phyloP scores from a whole-genome alignment of 257 asterid genomes.

The Solanum gracilifrons region DNA sequence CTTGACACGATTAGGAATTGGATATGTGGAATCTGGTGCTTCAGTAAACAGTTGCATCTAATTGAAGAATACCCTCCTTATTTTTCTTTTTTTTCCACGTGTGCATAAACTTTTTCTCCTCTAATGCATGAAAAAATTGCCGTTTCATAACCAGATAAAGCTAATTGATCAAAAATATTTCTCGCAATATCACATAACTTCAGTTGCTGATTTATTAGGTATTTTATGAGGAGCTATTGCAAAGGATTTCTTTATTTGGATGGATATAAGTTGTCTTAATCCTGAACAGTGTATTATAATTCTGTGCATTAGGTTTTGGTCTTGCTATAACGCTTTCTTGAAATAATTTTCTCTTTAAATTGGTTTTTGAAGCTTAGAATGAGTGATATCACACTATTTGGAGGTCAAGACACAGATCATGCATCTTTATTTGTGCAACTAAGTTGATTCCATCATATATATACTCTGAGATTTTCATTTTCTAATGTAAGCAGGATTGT shows the following conservation, averaged over 20 bases:
- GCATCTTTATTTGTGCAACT: not conserved
- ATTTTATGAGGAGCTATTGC: not conserved
- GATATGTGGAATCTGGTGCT: not conserved
- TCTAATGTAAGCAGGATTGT: constrained; percentile 31
- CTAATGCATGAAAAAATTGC: not conserved
- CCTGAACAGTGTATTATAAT: not conserved
- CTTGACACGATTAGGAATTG: not conserved
- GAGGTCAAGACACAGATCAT: not conserved
- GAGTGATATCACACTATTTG: not conserved
- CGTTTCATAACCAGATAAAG: not conserved
- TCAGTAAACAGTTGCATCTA: not conserved
- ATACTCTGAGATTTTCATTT: constrained; percentile 1
- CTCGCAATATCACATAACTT: not conserved
- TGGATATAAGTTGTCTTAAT: not conserved
- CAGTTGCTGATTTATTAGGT: not conserved
- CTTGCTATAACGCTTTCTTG: not conserved
- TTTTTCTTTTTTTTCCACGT: not conserved
- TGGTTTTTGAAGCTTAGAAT: not conserved
- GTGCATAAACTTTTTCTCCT: not conserved
- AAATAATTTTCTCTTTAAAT: not conserved
- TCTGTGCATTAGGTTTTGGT: not conserved
- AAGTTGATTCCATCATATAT: not conserved
- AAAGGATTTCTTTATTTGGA: not conserved
- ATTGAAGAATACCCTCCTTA: not conserved
- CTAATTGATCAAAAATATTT: not conserved